Evolutionary conservation across 208 protist genomes (phyloP).

Genomic region (Naegleria fowleri): DNA sequence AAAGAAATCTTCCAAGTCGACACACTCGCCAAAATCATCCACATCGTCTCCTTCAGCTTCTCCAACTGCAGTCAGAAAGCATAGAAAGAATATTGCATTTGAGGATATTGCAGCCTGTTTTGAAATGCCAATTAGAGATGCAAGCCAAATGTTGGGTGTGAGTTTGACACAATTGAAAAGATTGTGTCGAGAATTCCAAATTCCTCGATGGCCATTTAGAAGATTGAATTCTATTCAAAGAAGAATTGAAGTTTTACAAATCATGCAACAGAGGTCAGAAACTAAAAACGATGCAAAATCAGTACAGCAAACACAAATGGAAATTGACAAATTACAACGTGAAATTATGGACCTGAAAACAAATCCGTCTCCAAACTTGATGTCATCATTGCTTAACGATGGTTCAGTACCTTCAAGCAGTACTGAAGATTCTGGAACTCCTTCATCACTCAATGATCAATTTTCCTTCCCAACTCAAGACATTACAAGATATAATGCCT

Average conservation of each 20-base stretch:
- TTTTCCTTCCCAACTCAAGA: no score
- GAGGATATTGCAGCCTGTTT: conserved; percentile 11
- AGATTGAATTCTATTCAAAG: conserved; percentile 8
- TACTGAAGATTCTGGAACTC: neutral
- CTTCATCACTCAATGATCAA: no score
- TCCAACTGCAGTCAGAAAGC: neutral
- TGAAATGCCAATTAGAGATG: conserved; percentile 22
- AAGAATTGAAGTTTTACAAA: conserved; percentile 10
- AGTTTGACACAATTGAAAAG: conserved; percentile 12
- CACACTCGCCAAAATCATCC: neutral
- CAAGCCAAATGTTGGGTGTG: neutral
- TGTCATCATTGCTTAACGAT: neutral
- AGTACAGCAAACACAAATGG: neutral
- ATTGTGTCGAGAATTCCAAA: conserved; percentile 16
- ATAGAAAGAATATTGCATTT: conserved; percentile 17
- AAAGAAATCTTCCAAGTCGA: neutral
- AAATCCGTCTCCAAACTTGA: neutral
- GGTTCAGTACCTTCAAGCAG: neutral
- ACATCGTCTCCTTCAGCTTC: neutral
- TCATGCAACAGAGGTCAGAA: neutral
- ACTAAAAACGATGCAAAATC: neutral
- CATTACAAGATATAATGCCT: no score
- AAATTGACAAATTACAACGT: conserved; percentile 14
- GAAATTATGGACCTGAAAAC: neutral
- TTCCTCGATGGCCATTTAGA: neutral